Evolutionary conservation across 371 early-diverging fungal genomes (phyloP), one percentile per base, ranked within the genome.

Genomic region (Mortierella sp.): DNA sequence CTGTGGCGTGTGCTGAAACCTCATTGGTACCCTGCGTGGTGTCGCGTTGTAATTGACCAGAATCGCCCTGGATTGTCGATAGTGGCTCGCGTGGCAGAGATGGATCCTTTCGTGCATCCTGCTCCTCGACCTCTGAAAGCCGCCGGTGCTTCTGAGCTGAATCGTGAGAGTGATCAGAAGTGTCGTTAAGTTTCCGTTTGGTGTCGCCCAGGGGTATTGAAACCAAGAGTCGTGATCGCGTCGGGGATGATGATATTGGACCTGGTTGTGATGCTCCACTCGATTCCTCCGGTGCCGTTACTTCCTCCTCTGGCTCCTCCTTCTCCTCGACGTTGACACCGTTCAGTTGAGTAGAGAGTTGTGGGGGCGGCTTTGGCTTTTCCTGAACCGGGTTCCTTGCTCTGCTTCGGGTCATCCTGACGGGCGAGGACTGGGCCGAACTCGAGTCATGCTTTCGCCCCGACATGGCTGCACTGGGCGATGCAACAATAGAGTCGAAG

Each of bases 171-270:
- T 66, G 41, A 26, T 41, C 66, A 10, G 45, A 4, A 22, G 31
- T 40, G 22, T 26, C 65, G 22, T 70, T 39, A 29, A 40, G 43
- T 13, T 61, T 37, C 44, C 75, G 70, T 40, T 76, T 76, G 26
- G 55, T 55, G 16, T 43, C 64, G 19, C 9, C 29, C 29, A 75
- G 50, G 2, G 77, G 72, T 43, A 71, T 68, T 24, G 77, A 63
- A n/a, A 77, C 72, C 11, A 67, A 13, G 7, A 77, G 39, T 47
- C 68, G 68, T 11, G 68, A 48, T 13, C 48, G 77, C 2, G 29
- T 53, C 11, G 50, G 75, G 24, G 66, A 45, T 8, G 44, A 26
- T 13, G 13, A 41, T 14, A 14, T 39, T 26, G 29, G 8, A 11
- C 9, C 44, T 31, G 44, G 31, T 7, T 66, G 26, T 26, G 11